Evolutionary conservation across 2,329 filamentous ascomycete species (phyloP).

Genomic region (Xenosphaeropsis pyriputrescens): DNA sequence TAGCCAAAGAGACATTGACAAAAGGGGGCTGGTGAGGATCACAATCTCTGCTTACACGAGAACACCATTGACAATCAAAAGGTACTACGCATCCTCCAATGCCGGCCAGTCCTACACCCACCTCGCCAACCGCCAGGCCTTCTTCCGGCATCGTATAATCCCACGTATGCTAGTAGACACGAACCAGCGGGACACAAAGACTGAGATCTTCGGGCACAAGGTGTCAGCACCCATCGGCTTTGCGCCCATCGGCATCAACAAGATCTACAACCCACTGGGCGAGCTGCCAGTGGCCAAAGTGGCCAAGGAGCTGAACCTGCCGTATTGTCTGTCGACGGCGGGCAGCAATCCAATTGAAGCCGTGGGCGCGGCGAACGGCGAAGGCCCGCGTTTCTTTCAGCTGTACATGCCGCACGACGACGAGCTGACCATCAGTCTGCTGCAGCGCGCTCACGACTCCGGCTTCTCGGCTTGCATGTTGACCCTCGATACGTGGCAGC

Average conservation of each 20-base stretch:
- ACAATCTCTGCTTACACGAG: neutral
- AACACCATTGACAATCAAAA: neutral
- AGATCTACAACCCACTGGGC: conserved; percentile 43
- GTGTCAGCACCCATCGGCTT: conserved; percentile 48
- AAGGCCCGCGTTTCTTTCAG: conserved; percentile 41
- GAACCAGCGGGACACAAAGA: conserved; percentile 38
- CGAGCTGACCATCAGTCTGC: conserved; percentile 37
- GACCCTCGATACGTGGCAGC: conserved; percentile 49
- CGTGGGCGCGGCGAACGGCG: conserved; percentile 38
- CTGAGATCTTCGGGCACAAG: conserved; percentile 43
- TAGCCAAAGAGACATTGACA: conserved; percentile 38
- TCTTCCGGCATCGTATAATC: conserved; percentile 48
- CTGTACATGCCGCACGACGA: conserved; percentile 51
- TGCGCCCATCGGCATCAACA: conserved; percentile 50
- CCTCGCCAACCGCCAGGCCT: conserved; percentile 45
- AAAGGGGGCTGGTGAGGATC: conserved; percentile 29
- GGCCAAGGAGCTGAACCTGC: conserved; percentile 40
- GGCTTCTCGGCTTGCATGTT: conserved; percentile 44
- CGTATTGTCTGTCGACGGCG: conserved; percentile 44
- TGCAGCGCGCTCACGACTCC: conserved; percentile 34
- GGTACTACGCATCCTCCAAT: conserved; percentile 39
- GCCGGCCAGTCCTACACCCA: conserved; percentile 35
- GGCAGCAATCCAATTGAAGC: conserved; percentile 36
- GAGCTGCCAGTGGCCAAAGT: conserved; percentile 45
- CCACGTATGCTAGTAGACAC: conserved; percentile 47